Percentiles rank a stretch among this genome's conserved stretches.
These are phyloP conservation scores for Cicer yamashitae DNA, from an alignment of 306 rosid genomes.

Conservation along the genomic window DNA sequence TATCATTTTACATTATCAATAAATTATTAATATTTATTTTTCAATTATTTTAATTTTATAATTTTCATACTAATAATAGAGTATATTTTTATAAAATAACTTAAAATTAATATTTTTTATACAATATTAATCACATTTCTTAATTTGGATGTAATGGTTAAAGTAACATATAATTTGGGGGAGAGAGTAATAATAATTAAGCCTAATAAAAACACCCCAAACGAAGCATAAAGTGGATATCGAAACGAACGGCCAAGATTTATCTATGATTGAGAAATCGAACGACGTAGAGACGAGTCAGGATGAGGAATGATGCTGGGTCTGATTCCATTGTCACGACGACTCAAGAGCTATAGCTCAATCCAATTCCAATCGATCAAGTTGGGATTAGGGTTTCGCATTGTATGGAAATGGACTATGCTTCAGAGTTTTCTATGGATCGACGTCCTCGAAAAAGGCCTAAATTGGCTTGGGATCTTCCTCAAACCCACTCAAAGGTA, in stretches of 20 bases:
- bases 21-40: too few relatives aligned
- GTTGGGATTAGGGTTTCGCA: constrained; percentile 32
- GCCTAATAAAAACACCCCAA: too few relatives aligned
- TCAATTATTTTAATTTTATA: too few relatives aligned
- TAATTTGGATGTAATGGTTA: too few relatives aligned
- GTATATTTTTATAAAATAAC: too few relatives aligned
- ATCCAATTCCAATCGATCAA: constrained; percentile 10
- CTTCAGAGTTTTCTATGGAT: constrained; percentile 27
- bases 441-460: constrained; percentile 18
- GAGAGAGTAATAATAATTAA: too few relatives aligned
- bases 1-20: too few relatives aligned
- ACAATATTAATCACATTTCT: too few relatives aligned
- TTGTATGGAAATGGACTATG: constrained; percentile 13
- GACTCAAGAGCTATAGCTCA: not conserved
- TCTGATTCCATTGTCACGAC: constrained; percentile 19
- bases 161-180: too few relatives aligned
- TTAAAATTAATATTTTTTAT: too few relatives aligned
- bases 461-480: constrained; percentile 24
- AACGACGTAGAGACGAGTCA: constrained; percentile 10
- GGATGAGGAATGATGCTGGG: constrained; percentile 20
- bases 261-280: not conserved
- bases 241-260: not conserved
- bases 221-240: too few relatives aligned
- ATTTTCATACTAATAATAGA: too few relatives aligned
- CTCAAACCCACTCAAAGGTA: constrained; percentile 33